These are phyloP conservation scores for Neoboletus magnificus DNA, from an alignment of 768 basidiomycete species.

Conservation along the genomic window DNA sequence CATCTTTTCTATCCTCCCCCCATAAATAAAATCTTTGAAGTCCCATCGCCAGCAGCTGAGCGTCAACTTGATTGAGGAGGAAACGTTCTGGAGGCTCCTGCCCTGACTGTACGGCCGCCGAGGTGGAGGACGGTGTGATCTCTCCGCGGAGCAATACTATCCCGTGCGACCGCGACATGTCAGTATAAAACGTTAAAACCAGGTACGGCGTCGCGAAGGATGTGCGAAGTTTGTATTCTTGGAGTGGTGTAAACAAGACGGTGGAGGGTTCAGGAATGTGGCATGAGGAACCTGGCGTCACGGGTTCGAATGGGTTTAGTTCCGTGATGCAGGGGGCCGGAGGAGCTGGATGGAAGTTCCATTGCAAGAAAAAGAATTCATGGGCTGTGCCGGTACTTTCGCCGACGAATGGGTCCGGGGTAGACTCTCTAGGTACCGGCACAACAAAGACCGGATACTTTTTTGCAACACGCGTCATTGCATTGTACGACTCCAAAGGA, in stretches of 20 bases:
- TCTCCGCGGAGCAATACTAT: conserved; percentile 88
- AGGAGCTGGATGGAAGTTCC: conserved; percentile 80
- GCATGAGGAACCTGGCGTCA: conserved; percentile 15
- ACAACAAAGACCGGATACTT: conserved; percentile 79
- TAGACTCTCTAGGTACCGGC: conserved; percentile 62
- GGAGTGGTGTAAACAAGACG: conserved; percentile 87
- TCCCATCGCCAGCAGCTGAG: conserved; percentile 75
- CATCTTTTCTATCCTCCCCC: conserved; percentile 31
- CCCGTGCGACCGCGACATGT: conserved; percentile 75
- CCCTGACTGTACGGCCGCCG: conserved; percentile 35
- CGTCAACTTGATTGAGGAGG: conserved; percentile 74
- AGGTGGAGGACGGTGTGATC: conserved; percentile 65
- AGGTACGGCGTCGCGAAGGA: conserved; percentile 90
- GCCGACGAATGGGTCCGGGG: conserved; percentile 23
- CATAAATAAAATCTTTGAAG: conserved; percentile 87
- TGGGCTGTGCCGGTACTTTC: conserved; percentile 44
- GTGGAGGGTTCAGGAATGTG: conserved; percentile 61
- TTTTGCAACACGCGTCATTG: conserved; percentile 61
- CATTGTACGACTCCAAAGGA: conserved; percentile 65
- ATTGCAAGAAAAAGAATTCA: conserved; percentile 87
- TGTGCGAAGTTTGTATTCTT: conserved; percentile 85
- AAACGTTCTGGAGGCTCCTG: conserved; percentile 33
- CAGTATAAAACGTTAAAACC: conserved; percentile 88
- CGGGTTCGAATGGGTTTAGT: conserved; percentile 43
- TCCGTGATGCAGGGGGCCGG: conserved; percentile 48